Evolutionary conservation across 2,329 filamentous ascomycete species (phyloP), one percentile per base, ranked within the genome.

Genomic region (Diaporthe capsici): DNA sequence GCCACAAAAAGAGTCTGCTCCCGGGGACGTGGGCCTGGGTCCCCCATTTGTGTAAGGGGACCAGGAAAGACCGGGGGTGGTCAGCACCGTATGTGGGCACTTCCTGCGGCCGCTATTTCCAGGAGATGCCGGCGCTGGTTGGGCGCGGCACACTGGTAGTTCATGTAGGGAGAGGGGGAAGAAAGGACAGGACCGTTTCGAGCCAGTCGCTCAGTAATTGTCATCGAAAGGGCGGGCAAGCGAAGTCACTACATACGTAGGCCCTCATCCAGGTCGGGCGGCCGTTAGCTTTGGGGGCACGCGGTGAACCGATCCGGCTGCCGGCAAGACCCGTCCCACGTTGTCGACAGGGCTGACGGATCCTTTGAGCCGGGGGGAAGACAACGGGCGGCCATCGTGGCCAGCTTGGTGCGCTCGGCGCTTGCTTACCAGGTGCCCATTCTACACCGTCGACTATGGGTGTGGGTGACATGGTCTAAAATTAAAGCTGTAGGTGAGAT

Each of bases 21-120:
- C 71, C 71, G 71, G 58, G 60, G 25, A 73, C 71, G 37, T 73
- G 71, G 71, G 51, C 47, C 34, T 65, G 71, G 71, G 71, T 55
- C 71, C 34, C 34, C 34, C 49, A 42, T 39, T 53, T 53, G n/a
- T 55, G 22, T 39, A 53, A 8, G 44, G 5, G 20, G 34, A 34
- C 5, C 31, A 1, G 25, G 12, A 17, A 39, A 39, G 37, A 34
- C 34, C 17, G 22, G 20, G 25, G 60, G 71, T 73, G 71, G 71
- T 73, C 71, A 73, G 71, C 71, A 65, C 58, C 47, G 15, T 55
- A 65, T 73, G 31, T 73, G 58, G 55, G 37, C n/a, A 42, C 28
- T 20, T 28, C 37, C 28, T 73, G n/a, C 58, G 20, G 34, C 22
- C 17, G 28, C 20, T 44, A 47, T 22, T n/a, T 7, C 9, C 42